phyloP scores from a whole-genome alignment of 441 rosid species.

The Oxalis stricta region DNA sequence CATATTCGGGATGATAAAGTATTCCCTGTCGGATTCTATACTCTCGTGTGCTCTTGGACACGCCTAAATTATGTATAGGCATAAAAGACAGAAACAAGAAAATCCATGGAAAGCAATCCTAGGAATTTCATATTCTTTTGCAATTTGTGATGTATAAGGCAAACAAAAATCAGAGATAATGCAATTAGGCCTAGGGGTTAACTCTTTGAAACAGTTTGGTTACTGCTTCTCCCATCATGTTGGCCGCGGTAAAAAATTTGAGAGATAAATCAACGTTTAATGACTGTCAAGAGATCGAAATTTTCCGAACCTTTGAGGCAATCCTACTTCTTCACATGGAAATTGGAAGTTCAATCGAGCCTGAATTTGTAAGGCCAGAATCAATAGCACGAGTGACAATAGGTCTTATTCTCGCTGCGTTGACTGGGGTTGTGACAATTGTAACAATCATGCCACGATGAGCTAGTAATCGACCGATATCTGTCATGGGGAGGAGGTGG shows the following conservation, averaged over 20 bases:
- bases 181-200: constrained; percentile 22
- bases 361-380: constrained; percentile 12
- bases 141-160: constrained; percentile 15
- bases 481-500: constrained; percentile 8
- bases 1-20: constrained; percentile 12
- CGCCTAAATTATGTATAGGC: constrained; percentile 4
- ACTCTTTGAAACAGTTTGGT: constrained; percentile 14
- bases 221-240: constrained; percentile 17
- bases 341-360: constrained; percentile 14
- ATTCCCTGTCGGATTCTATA: constrained; percentile 9
- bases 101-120: constrained; percentile 25
- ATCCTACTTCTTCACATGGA: constrained; percentile 14
- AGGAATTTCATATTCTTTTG: constrained; percentile 23
- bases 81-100: constrained; percentile 19
- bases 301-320: constrained; percentile 29
- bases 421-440: constrained; percentile 23
- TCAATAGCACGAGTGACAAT: neutral
- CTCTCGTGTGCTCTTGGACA: constrained; percentile 7
- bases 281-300: constrained; percentile 18
- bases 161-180: constrained; percentile 21
- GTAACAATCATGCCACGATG: constrained; percentile 18
- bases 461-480: constrained; percentile 17
- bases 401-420: constrained; percentile 17
- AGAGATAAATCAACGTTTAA: neutral
- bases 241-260: constrained; percentile 11